A percentile compares a stretch with the other conserved stretches of the same genome.
phyloP scores from a whole-genome alignment of 176 grass and related monocot genomes.

The Zea luxurians region DNA sequence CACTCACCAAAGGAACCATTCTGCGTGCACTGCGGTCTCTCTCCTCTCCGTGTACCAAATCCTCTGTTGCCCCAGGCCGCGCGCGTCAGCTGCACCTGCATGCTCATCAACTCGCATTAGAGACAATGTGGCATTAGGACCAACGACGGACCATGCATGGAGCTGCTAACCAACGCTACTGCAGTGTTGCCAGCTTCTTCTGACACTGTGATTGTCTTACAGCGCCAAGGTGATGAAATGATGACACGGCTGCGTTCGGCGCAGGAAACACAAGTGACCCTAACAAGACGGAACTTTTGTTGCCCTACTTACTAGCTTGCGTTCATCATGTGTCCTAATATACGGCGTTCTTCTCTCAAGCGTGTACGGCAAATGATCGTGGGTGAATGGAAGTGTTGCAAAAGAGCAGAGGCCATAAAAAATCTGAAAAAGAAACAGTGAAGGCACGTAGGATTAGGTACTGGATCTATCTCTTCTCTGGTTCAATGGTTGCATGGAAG shows the following conservation, averaged over 20 bases:
- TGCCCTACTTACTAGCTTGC: background rate
- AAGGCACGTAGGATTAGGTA: conserved; percentile 7
- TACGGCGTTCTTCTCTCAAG: background rate
- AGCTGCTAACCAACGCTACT: background rate
- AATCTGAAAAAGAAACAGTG: conserved; percentile 26
- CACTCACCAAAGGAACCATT: background rate
- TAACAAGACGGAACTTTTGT: background rate
- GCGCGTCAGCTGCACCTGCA: background rate
- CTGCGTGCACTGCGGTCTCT: background rate
- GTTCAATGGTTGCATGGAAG: conserved; percentile 32
- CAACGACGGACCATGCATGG: background rate
- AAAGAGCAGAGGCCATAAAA: background rate
- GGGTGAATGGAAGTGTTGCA: background rate
- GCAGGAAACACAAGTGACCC: background rate
- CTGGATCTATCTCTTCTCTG: conserved; percentile 9
- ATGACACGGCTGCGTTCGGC: too few relatives aligned
- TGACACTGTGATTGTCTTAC: too few relatives aligned
- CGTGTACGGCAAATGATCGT: background rate
- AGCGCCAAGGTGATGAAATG: too few relatives aligned
- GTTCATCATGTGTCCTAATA: too few relatives aligned
- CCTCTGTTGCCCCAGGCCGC: background rate
- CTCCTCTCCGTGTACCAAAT: background rate
- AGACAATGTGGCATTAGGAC: background rate
- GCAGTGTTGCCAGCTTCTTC: background rate
- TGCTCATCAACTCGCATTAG: background rate